Conservation (phyloP, 495 filamentous ascomycete species). For the Talaromyces adpressus region DNA sequence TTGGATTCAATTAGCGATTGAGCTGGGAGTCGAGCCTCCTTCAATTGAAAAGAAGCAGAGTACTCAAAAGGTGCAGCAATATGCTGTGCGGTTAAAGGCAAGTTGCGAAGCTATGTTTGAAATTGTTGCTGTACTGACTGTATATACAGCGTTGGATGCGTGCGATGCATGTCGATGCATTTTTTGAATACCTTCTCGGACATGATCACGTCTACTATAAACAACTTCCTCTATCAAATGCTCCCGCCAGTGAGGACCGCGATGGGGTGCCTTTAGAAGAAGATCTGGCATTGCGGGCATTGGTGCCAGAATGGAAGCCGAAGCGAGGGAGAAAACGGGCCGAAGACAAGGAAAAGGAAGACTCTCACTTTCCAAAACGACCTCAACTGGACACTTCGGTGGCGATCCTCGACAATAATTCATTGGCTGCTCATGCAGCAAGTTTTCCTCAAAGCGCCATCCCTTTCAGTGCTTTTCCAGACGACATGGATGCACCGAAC, state of each 20-base stretch:
- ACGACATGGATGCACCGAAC: slow-evolving; percentile 33
- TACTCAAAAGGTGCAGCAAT: slow-evolving; percentile 95
- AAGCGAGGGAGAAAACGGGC: slow-evolving; percentile 81
- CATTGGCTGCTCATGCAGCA: slow-evolving; percentile 41
- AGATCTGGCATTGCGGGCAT: slow-evolving; percentile 82
- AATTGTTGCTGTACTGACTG: slow-evolving; percentile 2
- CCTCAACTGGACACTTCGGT: slow-evolving; percentile 63
- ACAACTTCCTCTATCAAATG: slow-evolving; percentile 60
- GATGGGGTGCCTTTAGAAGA: slow-evolving; percentile 89
- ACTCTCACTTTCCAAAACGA: slow-evolving; percentile 50
- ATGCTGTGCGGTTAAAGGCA: slow-evolving; percentile 90
- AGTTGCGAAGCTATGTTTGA: slow-evolving; percentile 7
- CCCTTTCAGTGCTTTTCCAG: slow-evolving; percentile 54
- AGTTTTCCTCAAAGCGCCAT: slow-evolving; percentile 52
- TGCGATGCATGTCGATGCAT: slow-evolving; percentile 95
- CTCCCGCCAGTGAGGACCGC: slow-evolving; percentile 58
- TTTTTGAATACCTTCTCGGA: slow-evolving; percentile 83
- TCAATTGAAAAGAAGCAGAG: slow-evolving; percentile 81
- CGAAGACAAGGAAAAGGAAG: slow-evolving; percentile 62
- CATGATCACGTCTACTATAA: slow-evolving; percentile 80
- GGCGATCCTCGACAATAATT: slow-evolving; percentile 47
- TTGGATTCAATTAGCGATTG: slow-evolving; percentile 85
- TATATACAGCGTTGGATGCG: slow-evolving; percentile 82
- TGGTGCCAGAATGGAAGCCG: slow-evolving; percentile 84
- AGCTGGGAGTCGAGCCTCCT: slow-evolving; percentile 85